Conservation (phyloP, 129 eudicot species). For the Kitagawia praeruptora region DNA sequence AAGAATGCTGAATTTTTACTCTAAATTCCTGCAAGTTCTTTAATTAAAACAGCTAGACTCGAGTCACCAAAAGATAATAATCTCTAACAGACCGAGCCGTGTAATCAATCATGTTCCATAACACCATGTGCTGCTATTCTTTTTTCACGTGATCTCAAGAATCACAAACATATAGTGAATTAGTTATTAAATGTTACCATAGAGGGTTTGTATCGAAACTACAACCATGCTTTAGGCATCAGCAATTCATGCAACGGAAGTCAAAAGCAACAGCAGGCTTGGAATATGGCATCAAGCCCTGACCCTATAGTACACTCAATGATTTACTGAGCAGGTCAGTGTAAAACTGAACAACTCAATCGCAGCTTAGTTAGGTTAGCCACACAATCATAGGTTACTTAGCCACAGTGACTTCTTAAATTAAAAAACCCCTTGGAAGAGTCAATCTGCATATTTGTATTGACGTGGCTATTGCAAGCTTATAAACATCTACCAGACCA, state of each 20-base stretch:
- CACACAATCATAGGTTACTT: too few species aligned
- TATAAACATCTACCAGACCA: not conserved
- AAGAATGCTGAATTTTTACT: not conserved
- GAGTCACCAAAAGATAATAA: not conserved
- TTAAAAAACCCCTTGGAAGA: too few species aligned
- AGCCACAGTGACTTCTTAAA: not conserved
- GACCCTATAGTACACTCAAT: not conserved
- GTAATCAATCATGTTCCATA: not conserved
- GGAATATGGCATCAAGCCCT: not conserved
- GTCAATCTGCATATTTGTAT: too few species aligned
- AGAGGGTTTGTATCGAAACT: not conserved
- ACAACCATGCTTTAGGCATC: not conserved
- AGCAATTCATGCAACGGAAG: not conserved
- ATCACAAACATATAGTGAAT: not conserved
- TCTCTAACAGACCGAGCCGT: not conserved
- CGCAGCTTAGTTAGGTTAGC: not conserved
- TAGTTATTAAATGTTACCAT: not conserved
- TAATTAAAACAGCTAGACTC: not conserved
- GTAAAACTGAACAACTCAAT: not conserved
- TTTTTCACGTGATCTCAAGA: not conserved
- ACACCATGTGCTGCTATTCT: not conserved
- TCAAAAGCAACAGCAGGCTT: not conserved
- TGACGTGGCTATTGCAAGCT: not conserved
- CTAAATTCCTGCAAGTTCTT: not conserved
- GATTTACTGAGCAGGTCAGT: not conserved